These are phyloP conservation scores for Beverwykella pulmonaria DNA, from an alignment of 495 filamentous ascomycete species.

Conservation along the genomic window DNA sequence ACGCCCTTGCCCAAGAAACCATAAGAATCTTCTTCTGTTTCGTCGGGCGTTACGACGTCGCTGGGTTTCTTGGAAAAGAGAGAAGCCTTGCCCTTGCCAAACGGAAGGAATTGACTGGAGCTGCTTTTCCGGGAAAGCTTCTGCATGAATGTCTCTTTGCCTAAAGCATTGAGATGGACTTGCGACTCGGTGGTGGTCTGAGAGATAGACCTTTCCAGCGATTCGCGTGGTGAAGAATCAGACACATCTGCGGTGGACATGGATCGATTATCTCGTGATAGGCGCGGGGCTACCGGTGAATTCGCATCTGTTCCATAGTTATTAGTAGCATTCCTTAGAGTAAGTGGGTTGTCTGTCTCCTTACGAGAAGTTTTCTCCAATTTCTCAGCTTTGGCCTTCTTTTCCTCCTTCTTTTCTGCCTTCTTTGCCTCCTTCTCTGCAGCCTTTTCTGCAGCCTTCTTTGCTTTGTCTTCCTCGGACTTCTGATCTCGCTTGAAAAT, in stretches of 20 bases:
- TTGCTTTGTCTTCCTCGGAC: slow-evolving; percentile 33
- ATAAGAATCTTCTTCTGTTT: slow-evolving; percentile 30
- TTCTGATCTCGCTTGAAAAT: slow-evolving; percentile 40
- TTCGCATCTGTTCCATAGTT: slow-evolving; percentile 30
- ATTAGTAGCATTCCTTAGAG: slow-evolving; percentile 16
- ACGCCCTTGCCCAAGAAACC: slow-evolving; percentile 14
- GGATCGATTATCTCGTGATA: slow-evolving; percentile 42
- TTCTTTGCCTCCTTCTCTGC: slow-evolving; percentile 35
- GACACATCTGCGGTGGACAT: slow-evolving; percentile 43
- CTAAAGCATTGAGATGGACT: slow-evolving; percentile 11
- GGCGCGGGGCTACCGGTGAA: slow-evolving; percentile 39
- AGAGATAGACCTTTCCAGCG: slow-evolving; percentile 38
- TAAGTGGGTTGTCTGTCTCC: slow-evolving; percentile 32
- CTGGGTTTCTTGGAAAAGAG: slow-evolving; percentile 35
- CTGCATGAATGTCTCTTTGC: slow-evolving; percentile 46
- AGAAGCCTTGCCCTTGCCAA: slow-evolving; percentile 39
- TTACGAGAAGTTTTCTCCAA: slow-evolving; percentile 32
- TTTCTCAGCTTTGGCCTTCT: slow-evolving; percentile 34
- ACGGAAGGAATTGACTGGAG: slow-evolving; percentile 43
- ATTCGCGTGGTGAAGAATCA: slow-evolving; percentile 34
- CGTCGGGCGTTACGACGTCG: slow-evolving; percentile 27
- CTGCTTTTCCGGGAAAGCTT: slow-evolving; percentile 46
- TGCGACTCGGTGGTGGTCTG: slow-evolving; percentile 40
- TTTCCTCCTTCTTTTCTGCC: slow-evolving; percentile 39
- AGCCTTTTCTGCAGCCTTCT: slow-evolving; percentile 35